Conservation (phyloP, 1,139 yeast species). For the Maudiozyma humilis region DNA sequence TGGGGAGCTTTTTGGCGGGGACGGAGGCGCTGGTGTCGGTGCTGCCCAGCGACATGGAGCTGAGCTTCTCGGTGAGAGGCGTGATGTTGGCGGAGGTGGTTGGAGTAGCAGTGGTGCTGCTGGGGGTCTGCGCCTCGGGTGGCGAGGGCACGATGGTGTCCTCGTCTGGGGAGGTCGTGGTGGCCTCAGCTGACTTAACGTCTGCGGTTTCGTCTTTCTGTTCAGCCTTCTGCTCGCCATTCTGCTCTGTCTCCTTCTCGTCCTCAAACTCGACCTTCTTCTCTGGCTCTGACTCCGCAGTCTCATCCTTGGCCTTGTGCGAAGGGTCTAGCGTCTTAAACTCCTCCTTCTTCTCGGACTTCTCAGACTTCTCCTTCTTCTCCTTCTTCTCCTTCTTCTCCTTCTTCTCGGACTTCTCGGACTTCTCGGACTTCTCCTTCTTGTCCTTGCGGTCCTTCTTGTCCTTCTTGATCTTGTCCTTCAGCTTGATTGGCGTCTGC, state of each 20-base stretch:
- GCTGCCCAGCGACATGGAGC: slow-evolving; percentile 5
- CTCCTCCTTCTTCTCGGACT: background rate
- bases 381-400: background rate
- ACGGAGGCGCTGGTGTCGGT: background rate
- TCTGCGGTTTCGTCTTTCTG: background rate
- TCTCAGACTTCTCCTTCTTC: background rate
- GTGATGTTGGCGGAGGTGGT: background rate
- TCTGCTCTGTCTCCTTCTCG: no score
- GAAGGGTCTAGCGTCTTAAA: slow-evolving; percentile 1
- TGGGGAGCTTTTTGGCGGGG: slow-evolving; percentile 4
- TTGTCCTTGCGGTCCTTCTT: background rate
- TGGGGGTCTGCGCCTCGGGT: background rate
- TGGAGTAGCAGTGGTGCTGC: slow-evolving; percentile 1
- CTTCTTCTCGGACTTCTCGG: background rate
- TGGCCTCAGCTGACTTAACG: background rate
- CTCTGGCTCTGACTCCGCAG: background rate
- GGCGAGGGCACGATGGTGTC: background rate
- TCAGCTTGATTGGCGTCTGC: slow-evolving; percentile 14
- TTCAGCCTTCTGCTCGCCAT: no score
- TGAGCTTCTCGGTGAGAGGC: slow-evolving; percentile 2
- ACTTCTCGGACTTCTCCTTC: background rate
- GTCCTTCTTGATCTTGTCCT: background rate
- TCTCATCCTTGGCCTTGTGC: background rate
- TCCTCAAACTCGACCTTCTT: background rate
- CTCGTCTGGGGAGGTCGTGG: background rate